These are phyloP conservation scores for Colletotrichum sp. DNA, from an alignment of 2,329 filamentous ascomycete species.

Conservation along the genomic window DNA sequence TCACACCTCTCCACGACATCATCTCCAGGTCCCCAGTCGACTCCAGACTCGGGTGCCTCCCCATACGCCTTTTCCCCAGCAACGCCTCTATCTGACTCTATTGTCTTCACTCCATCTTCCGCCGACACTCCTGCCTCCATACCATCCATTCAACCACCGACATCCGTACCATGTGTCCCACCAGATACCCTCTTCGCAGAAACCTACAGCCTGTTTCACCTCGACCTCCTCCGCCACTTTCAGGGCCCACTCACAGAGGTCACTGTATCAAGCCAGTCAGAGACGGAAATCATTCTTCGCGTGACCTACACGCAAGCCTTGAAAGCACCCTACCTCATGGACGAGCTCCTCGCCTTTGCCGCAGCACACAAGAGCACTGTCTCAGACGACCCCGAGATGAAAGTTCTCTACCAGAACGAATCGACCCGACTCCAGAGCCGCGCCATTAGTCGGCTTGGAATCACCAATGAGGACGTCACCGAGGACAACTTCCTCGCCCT, in stretches of 20 bases:
- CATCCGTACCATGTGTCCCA: not conserved
- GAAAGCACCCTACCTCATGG: conserved; percentile 48
- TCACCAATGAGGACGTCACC: conserved; percentile 26
- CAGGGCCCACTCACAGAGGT: not conserved
- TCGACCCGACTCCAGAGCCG: conserved; percentile 51
- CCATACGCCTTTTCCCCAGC: not conserved
- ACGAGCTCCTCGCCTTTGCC: conserved; percentile 50
- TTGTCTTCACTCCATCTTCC: not conserved
- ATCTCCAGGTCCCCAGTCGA: conserved; percentile 34
- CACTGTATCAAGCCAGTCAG: not conserved
- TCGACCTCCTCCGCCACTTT: not conserved
- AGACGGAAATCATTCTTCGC: not conserved
- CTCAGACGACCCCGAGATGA: conserved; percentile 19
- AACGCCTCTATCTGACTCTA: not conserved
- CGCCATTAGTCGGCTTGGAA: conserved; percentile 43
- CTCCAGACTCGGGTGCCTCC: not conserved
- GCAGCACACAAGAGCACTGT: conserved; percentile 44
- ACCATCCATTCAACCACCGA: not conserved
- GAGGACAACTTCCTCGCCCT: conserved; percentile 41
- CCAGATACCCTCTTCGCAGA: not conserved
- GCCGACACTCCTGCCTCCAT: not conserved
- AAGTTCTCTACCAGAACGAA: conserved; percentile 35
- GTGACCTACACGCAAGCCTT: not conserved
- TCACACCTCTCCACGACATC: conserved; percentile 30
- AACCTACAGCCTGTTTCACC: not conserved